Conservation (phyloP, 805 yeast species). For the Saturnispora kantuleensis region DNA sequence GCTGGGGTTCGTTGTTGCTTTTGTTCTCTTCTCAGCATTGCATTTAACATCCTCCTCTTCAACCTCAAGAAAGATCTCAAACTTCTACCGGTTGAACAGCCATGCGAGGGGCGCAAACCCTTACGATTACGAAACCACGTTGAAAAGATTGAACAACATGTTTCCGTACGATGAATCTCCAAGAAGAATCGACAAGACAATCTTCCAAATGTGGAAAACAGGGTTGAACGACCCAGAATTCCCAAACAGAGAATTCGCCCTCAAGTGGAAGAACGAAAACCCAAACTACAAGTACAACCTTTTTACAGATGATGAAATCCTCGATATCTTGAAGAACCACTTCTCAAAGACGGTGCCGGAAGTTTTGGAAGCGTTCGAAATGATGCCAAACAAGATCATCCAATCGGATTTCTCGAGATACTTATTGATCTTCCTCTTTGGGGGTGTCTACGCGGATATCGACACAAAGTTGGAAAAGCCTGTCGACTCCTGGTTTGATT, state of each 20-base stretch:
- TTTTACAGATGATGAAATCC: constrained; percentile 26
- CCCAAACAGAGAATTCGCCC: constrained; percentile 24
- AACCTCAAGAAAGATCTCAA: constrained; percentile 22
- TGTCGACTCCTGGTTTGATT: constrained; percentile 51
- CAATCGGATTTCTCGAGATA: constrained; percentile 50
- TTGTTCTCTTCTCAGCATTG: constrained; percentile 19
- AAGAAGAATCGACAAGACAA: constrained; percentile 24
- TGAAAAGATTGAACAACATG: constrained; percentile 22
- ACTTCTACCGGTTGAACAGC: constrained; percentile 25
- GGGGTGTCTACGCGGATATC: constrained; percentile 55
- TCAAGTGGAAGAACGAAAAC: constrained; percentile 28
- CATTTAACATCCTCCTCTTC: constrained; percentile 17
- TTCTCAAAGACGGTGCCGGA: constrained; percentile 36
- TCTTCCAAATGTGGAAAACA: constrained; percentile 30
- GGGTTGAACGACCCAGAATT: constrained; percentile 26
- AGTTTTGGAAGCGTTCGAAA: constrained; percentile 42
- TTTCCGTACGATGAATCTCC: constrained; percentile 28
- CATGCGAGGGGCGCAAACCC: constrained; percentile 28
- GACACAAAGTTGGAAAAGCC: constrained; percentile 51
- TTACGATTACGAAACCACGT: constrained; percentile 24
- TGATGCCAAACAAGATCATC: constrained; percentile 43
- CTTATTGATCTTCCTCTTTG: constrained; percentile 40
- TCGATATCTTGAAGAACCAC: constrained; percentile 20
- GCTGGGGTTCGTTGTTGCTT: constrained; percentile 22
- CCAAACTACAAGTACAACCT: constrained; percentile 26